Conservation (phyloP, 148 eudicot species). For the Rhododendron kiyosumense region DNA sequence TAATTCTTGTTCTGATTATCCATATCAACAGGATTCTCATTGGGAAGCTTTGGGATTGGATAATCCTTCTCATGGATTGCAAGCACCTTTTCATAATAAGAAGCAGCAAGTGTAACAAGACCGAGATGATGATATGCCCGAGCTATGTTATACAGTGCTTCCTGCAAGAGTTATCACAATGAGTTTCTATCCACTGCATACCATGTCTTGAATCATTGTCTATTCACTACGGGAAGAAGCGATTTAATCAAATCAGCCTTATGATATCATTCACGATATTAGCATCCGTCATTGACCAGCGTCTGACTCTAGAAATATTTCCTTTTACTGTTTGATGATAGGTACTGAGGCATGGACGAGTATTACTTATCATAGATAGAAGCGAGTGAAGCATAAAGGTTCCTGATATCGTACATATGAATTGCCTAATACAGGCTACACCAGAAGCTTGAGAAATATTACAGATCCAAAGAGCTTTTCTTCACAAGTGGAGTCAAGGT, state of each 20-base stretch:
- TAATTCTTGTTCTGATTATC: slow-evolving; percentile 38
- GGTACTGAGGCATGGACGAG: neutral
- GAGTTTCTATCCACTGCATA: no score
- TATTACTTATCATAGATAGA: neutral
- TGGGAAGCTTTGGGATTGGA: slow-evolving; percentile 53
- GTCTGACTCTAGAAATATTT: neutral
- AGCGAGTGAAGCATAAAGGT: neutral
- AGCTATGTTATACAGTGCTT: slow-evolving; percentile 71
- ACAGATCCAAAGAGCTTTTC: neutral
- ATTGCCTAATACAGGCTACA: no score
- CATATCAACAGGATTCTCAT: slow-evolving; percentile 31
- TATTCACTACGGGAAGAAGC: neutral
- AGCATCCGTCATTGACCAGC: neutral
- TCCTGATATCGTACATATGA: neutral
- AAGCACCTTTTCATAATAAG: slow-evolving; percentile 77
- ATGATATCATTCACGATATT: neutral
- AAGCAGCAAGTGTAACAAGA: slow-evolving; percentile 62
- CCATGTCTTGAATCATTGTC: neutral
- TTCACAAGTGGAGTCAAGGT: neutral
- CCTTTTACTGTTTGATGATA: neutral
- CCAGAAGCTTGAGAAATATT: no score
- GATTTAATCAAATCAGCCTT: neutral
- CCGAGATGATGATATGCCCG: slow-evolving; percentile 88
- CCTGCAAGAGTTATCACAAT: slow-evolving; percentile 30
- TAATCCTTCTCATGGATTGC: slow-evolving; percentile 44